Evolutionary conservation across 257 asterid species (phyloP).

Genomic region (Eustoma russellianum): DNA sequence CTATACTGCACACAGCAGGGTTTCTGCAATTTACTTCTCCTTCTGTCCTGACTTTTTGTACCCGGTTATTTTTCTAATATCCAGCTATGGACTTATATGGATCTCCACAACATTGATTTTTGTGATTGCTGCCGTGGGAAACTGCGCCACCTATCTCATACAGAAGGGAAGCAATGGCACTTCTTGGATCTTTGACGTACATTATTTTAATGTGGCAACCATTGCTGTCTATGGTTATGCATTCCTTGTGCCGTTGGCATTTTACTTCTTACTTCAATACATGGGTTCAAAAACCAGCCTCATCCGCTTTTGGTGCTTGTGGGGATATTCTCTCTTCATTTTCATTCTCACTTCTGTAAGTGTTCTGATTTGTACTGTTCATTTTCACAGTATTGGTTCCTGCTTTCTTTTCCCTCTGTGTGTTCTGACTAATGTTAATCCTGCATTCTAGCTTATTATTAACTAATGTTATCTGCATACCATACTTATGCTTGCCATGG

Average conservation of each 20-base stretch:
- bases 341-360: constrained; percentile 78
- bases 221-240: constrained; percentile 76
- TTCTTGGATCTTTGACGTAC: constrained; percentile 74
- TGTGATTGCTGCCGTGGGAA: constrained; percentile 72
- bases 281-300: constrained; percentile 80
- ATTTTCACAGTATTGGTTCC: constrained; percentile 1
- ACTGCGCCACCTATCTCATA: constrained; percentile 79
- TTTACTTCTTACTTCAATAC: constrained; percentile 84
- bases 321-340: constrained; percentile 97
- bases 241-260: constrained; percentile 78
- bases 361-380: constrained; percentile 4
- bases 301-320: constrained; percentile 92
- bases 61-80: constrained; percentile 11
- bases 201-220: constrained; percentile 71
- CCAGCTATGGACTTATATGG: constrained; percentile 94
- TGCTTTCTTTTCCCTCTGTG: too few species aligned
- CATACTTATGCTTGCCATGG: neutral
- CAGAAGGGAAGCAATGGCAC: constrained; percentile 37
- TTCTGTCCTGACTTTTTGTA: constrained; percentile 1
- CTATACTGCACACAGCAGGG: too few species aligned
- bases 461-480: too few species aligned
- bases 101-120: constrained; percentile 89
- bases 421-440: too few species aligned
- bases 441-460: too few species aligned
- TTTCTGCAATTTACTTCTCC: neutral